Evolutionary conservation across 805 yeast genomes (phyloP).

Genomic region (Ogataea siamensis): DNA sequence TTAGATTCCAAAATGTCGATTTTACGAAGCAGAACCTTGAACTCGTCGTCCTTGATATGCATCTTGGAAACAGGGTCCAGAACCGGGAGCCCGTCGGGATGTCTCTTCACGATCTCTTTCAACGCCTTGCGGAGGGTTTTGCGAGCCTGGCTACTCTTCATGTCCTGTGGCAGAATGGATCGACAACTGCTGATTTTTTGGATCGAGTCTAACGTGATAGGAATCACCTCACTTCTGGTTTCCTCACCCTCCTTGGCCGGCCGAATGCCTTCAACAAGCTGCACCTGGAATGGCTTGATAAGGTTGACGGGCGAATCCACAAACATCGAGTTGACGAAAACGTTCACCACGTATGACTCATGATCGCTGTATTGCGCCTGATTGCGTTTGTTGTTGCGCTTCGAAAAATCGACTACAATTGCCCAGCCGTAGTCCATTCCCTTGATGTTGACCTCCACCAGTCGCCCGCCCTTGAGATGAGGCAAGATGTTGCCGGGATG

Average conservation of each 20-base stretch:
- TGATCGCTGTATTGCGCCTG: conserved; percentile 71
- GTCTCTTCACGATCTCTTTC: conserved; percentile 75
- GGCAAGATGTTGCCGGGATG: conserved; percentile 88
- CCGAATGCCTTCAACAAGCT: conserved; percentile 83
- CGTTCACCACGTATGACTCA: conserved; percentile 85
- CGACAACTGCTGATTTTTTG: conserved; percentile 75
- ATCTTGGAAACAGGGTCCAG: conserved; percentile 89
- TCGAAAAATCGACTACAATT: conserved; percentile 72
- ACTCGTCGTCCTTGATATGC: conserved; percentile 76
- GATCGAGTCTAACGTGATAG: conserved; percentile 79
- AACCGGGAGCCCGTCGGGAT: conserved; percentile 88
- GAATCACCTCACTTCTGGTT: conserved; percentile 72
- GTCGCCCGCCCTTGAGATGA: conserved; percentile 86
- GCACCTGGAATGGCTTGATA: conserved; percentile 73
- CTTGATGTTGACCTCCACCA: conserved; percentile 64
- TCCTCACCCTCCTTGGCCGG: conserved; percentile 76
- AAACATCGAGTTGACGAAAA: conserved; percentile 73
- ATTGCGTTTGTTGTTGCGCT: conserved; percentile 58
- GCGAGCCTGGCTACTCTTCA: conserved; percentile 57
- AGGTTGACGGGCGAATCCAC: conserved; percentile 81
- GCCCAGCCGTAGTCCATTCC: conserved; percentile 93
- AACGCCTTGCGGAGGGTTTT: conserved; percentile 68
- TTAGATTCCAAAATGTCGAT: conserved; percentile 80
- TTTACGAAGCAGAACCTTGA: conserved; percentile 67
- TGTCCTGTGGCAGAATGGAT: conserved; percentile 72